These are phyloP conservation scores for Eucalyptus cloeziana DNA, from an alignment of 345 rosid species.

Conservation along the genomic window DNA sequence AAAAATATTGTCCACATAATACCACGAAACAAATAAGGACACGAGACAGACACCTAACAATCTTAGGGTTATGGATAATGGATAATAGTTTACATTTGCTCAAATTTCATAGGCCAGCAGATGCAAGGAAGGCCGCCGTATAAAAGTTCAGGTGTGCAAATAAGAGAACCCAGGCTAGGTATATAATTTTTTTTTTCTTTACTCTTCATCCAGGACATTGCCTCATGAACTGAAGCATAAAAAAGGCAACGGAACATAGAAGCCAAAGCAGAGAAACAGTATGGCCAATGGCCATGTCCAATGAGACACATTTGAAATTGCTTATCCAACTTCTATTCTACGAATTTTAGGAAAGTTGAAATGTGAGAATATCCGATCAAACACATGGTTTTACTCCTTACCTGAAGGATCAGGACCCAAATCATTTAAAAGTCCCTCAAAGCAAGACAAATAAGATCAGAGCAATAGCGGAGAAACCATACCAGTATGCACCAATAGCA, in stretches of 20 bases:
- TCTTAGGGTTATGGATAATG: neutral
- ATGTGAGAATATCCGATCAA: neutral
- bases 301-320: neutral
- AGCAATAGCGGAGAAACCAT: neutral
- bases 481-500: neutral
- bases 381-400: neutral
- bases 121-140: no score
- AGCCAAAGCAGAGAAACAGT: neutral
- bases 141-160: neutral
- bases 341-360: neutral
- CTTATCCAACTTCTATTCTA: neutral
- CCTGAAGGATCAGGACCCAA: no score
- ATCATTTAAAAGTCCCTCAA: no score
- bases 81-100: neutral
- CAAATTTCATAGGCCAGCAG: neutral
- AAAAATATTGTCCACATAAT: neutral
- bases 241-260: neutral
- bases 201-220: neutral
- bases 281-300: rapidly evolving
- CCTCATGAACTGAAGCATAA: neutral
- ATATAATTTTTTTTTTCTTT: no score
- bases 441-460: neutral
- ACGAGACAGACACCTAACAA: no score
- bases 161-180: neutral
- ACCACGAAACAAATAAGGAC: neutral